Conservation (phyloP, 352 stramenopile species). For the Pythium rishiriense region DNA sequence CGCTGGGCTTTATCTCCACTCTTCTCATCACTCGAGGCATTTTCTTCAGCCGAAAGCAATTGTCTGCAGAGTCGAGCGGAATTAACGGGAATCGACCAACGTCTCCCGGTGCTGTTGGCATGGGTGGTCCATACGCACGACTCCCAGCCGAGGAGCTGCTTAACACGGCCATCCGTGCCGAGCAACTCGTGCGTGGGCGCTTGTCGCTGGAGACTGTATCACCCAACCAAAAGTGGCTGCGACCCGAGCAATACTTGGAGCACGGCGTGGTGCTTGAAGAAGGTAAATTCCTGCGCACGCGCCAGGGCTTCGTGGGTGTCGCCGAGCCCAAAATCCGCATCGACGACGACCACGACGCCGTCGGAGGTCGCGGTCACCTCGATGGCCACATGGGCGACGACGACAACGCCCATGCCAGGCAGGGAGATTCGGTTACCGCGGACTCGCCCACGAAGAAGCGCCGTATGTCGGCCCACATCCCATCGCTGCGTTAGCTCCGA, state of each 20-base stretch:
- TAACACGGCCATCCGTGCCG: constrained; percentile 30
- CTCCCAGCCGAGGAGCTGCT: constrained; percentile 33
- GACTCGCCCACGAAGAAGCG: constrained; percentile 31
- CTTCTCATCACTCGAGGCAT: constrained; percentile 8
- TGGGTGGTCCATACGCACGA: constrained; percentile 9
- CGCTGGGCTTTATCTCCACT: neutral
- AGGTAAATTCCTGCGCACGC: constrained; percentile 34
- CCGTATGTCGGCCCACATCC: constrained; percentile 30
- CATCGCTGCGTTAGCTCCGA: constrained; percentile 21
- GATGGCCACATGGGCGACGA: constrained; percentile 1
- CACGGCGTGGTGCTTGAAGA: constrained; percentile 29
- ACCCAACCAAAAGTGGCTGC: constrained; percentile 26
- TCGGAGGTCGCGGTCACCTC: constrained; percentile 18
- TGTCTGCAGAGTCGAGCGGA: neutral
- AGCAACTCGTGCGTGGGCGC: constrained; percentile 32
- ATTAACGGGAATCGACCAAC: constrained; percentile 8
- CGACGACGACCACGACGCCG: constrained; percentile 26
- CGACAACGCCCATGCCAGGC: constrained; percentile 6
- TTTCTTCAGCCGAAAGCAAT: constrained; percentile 9
- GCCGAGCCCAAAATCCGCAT: constrained; percentile 40
- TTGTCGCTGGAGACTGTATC: constrained; percentile 27
- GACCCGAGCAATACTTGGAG: constrained; percentile 26
- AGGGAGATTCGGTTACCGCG: neutral
- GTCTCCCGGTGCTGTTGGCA: neutral
- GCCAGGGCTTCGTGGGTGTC: constrained; percentile 45